phyloP scores from a whole-genome alignment of 176 grass and related monocot genomes.

The Saccharum officinarum region DNA sequence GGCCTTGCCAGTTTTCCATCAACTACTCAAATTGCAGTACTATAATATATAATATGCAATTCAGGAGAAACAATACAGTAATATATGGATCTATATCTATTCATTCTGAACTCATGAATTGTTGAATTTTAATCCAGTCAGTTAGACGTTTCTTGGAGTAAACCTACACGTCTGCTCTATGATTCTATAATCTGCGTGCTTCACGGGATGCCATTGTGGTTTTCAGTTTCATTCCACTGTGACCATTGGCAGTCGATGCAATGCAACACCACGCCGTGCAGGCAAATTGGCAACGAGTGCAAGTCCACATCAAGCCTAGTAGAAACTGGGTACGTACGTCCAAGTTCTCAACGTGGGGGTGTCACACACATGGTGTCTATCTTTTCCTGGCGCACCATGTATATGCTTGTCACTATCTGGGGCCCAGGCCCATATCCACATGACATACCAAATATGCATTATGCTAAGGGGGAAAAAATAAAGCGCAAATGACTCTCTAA shows the following conservation, averaged over 20 bases:
- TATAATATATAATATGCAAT: neutral
- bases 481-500: neutral
- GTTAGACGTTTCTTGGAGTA: neutral
- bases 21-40: neutral
- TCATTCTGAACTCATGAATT: neutral
- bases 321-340: neutral
- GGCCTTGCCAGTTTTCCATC: neutral
- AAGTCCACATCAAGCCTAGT: neutral
- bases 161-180: neutral
- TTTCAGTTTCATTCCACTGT: conserved; percentile 16
- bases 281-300: conserved; percentile 12
- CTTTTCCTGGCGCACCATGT: conserved; percentile 13
- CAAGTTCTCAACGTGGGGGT: neutral
- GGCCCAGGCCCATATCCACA: neutral
- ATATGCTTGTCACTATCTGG: conserved; percentile 1
- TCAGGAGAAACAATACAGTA: neutral
- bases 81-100: neutral
- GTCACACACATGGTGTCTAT: neutral
- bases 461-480: neutral
- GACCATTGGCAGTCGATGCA: neutral
- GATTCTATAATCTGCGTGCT: neutral
- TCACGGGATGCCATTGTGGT: neutral
- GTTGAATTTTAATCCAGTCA: neutral
- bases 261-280: neutral
- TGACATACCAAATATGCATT: neutral